Evolutionary conservation across 2,329 filamentous ascomycete genomes (phyloP), one percentile per base, ranked within the genome.

Genomic region (Neofusicoccum parvum): DNA sequence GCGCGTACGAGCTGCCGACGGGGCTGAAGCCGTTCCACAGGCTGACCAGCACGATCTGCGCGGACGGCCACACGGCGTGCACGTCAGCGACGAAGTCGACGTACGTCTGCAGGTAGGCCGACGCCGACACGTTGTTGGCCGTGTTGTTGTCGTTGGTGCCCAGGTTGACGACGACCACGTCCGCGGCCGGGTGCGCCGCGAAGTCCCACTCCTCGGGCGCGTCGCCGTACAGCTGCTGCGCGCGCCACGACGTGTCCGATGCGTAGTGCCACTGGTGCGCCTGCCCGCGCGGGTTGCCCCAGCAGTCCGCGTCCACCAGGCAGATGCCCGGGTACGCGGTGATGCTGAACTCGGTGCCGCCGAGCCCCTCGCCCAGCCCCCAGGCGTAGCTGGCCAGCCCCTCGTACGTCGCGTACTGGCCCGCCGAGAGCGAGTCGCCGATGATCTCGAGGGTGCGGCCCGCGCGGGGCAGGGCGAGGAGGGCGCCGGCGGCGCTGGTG

Each of bases 311-410:
- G 68, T 88, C 85, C 15, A 80, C 77, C 2, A 86, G 78, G 68
- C 86, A 88, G 56, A 87, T 86, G 4, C 86, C 86, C 0, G 86
- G 85, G 66, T 86, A 87, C 0, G 83, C 84, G 0, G 84, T 87
- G 48, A 88, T 81, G 17, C 80, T 81, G 70, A 85, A 87, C 69
- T 89, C 86, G 2, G 83, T 84, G 48, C 86, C 80, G 2, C 86
- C 87, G 1, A 89, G 73, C 0, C 86, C 86, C 5, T 82, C 83
- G 1, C 81, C 83, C 15, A 87, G 80, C 15, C 82, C 81, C 73
- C 85, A 88, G 1, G 82, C 81, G 72, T 84, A 88, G 20, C 83
- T 83, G 0, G 83, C 84, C 3, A 88, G 72, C 0, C 83, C 82
- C 73, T 89, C 86, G 64, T 87, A 86, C 2, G 83, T 84, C n/a